Conservation (phyloP, 257 asterid species). For the Solanum rostratum region DNA sequence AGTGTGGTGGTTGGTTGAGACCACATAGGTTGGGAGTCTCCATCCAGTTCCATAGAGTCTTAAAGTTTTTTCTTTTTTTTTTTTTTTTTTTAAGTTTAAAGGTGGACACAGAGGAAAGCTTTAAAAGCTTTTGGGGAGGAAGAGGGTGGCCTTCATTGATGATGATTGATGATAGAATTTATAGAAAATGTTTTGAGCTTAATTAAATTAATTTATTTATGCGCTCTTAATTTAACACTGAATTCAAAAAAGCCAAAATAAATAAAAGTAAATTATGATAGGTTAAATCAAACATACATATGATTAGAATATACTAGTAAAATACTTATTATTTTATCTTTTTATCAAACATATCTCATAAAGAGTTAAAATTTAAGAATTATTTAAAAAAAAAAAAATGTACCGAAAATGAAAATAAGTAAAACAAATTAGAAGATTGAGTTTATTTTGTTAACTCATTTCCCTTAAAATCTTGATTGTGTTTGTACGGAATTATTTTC, state of each 20-base stretch:
- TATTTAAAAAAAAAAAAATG: background rate
- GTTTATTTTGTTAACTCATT: background rate
- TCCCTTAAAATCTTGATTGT: background rate
- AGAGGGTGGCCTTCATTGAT: conserved; percentile 7
- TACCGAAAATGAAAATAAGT: background rate
- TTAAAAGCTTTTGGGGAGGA: conserved; percentile 13
- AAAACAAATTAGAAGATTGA: background rate
- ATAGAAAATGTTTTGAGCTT: background rate
- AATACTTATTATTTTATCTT: no score
- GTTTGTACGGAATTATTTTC: background rate
- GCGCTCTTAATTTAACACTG: background rate
- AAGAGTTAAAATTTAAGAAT: no score
- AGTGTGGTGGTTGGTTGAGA: conserved; percentile 29
- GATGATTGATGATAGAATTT: conserved; percentile 7
- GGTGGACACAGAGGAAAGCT: conserved; percentile 11
- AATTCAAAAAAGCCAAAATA: background rate
- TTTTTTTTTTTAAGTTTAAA: conserved; percentile 9
- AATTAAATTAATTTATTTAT: background rate
- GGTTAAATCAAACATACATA: background rate
- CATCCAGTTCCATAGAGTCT: conserved; percentile 44
- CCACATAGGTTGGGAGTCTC: conserved; percentile 60
- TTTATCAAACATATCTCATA: no score
- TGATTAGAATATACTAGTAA: background rate
- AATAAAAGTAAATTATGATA: no score
- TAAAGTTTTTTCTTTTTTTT: background rate